Base-by-base conservation (phyloP, 306 rosid species). In the Quercus berberidifolia region DNA sequence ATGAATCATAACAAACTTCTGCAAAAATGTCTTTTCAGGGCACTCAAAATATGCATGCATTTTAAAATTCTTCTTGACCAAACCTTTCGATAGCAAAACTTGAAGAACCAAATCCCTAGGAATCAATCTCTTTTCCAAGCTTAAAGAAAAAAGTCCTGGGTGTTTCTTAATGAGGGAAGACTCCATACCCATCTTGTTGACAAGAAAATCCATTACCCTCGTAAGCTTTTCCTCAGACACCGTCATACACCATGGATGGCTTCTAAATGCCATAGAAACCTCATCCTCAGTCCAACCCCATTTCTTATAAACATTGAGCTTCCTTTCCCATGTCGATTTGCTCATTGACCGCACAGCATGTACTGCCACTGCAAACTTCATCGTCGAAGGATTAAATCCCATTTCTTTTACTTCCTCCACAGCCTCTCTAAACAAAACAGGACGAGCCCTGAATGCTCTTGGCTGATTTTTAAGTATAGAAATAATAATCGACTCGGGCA, bases 281-380 rank as follows among this genome's bases (percentile, higher is more conserved):
- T 20, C n/a, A 10, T 87, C 74, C 25, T 87, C 83, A 41, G 87
- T 82, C 83, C 86, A 82, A 31, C 87, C 91, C 88, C 88, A 87
- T 30, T 78, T 82, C 83, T 77, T 84, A 65, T 76, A 87, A n/a
- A 77, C 6, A 15, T 28, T 69, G 67, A 82, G 4, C 78, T 87
- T 87, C 41, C 21, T 58, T 6, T 65, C 69, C 91, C 91, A 85
- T 2, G 69, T 4, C 3, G 80, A 54, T 65, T 78, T 80, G 76
- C 69, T 79, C 55, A 52, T 4, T 1, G 30, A 15, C 4, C 20
- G 31, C 49, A 74, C 63, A 4, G 76, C 76, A 33, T 43, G 25
- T 73, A 85, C 33, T 25, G 90, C 88, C 1, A 20, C 49, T 35
- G 78, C 5, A 43, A 82, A 87, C 51, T 11, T 3, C 14, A 69